phyloP scores from a whole-genome alignment of 2,329 filamentous ascomycete species.

The Botryosphaeria dothidea region DNA sequence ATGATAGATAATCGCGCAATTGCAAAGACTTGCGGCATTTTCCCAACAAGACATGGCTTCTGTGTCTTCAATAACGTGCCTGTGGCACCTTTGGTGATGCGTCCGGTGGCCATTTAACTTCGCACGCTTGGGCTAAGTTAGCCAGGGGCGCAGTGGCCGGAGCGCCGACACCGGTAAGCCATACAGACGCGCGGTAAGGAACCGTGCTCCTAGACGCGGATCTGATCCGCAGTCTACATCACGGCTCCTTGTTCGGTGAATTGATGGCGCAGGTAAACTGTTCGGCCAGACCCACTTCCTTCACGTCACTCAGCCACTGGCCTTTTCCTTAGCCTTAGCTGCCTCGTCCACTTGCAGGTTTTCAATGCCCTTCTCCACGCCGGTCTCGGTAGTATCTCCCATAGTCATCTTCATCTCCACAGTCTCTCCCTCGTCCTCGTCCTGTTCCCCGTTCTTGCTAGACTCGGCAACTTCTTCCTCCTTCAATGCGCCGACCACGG shows the following conservation, averaged over 20 bases:
- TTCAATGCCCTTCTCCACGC: conserved; percentile 36
- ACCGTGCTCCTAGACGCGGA: background rate
- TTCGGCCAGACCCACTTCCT: background rate
- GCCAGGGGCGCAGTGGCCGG: background rate
- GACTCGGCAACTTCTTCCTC: conserved; percentile 28
- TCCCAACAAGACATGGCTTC: background rate
- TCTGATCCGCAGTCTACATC: background rate
- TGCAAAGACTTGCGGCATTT: conserved; percentile 7
- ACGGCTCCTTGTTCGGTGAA: background rate
- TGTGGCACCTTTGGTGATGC: conserved; percentile 1
- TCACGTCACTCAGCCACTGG: background rate
- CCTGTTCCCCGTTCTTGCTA: conserved; percentile 13
- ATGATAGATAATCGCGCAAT: conserved; percentile 18
- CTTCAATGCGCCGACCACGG: conserved; percentile 35
- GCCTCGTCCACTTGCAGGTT: conserved; percentile 24
- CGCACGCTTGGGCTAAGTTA: background rate
- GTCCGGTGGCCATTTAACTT: conserved; percentile 6
- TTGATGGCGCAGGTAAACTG: background rate
- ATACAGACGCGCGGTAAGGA: conserved; percentile 8
- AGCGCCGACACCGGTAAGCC: conserved; percentile 4
- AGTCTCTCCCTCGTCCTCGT: conserved; percentile 23
- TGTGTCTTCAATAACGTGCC: background rate
- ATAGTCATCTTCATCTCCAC: conserved; percentile 21
- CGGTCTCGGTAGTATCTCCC: conserved; percentile 23
- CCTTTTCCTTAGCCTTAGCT: conserved; percentile 14